These are phyloP conservation scores for Nematocida parisii DNA, from an alignment of 371 early-diverging fungal genomes.

Conservation along the genomic window DNA sequence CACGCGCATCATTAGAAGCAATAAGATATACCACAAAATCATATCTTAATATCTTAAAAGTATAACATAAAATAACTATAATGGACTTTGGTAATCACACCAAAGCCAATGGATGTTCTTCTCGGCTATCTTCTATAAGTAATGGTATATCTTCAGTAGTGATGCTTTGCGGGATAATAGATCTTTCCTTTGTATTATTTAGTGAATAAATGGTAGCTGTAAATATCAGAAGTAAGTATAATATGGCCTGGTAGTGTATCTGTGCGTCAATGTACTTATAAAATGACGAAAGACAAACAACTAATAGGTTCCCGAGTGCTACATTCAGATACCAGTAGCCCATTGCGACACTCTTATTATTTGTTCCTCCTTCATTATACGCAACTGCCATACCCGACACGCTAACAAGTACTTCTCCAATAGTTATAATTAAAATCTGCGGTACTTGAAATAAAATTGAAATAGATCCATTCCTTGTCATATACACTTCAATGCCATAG, in stretches of 20 bases:
- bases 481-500: conserved; percentile 68
- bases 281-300: conserved; percentile 58
- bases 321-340: conserved; percentile 69
- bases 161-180: too few species aligned
- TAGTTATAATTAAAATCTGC: conserved; percentile 73
- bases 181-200: background rate
- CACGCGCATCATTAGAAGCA: too few species aligned
- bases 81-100: too few species aligned
- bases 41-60: too few species aligned
- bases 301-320: conserved; percentile 70
- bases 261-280: conserved; percentile 15
- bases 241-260: background rate
- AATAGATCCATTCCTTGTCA: conserved; percentile 23
- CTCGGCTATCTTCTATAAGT: too few species aligned
- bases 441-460: conserved; percentile 71
- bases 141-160: too few species aligned
- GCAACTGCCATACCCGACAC: conserved; percentile 74
- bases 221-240: conserved; percentile 6
- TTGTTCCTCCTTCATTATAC: conserved; percentile 68
- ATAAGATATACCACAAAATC: too few species aligned
- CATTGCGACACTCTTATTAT: conserved; percentile 61
- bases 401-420: conserved; percentile 73
- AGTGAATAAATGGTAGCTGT: background rate
- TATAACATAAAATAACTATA: too few species aligned
- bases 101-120: too few species aligned